Base-by-base conservation (phyloP, 352 stramenopile species). In the Vaucheria bursata region DNA sequence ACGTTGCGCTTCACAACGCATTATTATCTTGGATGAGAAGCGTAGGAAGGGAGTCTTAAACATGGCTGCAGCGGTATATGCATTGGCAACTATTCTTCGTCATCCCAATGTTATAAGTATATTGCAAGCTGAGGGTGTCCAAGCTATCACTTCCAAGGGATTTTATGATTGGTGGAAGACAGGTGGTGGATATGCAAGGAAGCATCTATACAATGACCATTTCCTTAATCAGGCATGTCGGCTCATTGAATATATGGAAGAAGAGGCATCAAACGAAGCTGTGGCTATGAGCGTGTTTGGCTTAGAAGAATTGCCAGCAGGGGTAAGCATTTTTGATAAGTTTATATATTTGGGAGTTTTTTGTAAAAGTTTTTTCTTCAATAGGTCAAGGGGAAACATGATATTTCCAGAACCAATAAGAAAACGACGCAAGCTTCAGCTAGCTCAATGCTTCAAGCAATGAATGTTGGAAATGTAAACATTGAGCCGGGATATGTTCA, bases 181-280 rank as follows among this genome's bases (percentile, higher is more conserved):
- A 29, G 71, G 59, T 4, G 78, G 78, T 36, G 78, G 78, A 0
- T 83, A 75, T 71, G 78, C 78, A 34, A 74, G 78, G 5, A 83
- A 83, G 73, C 78, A 83, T 64, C 75, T 83, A 50, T 83, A 83
- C 49, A 70, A 81, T 40, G 78, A 83, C 78, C 72, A 74, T 33
- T 71, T 81, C 49, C 78, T 83, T 6, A 72, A 72, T 35, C 65
- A 72, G 31, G 65, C 32, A 25, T 39, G 65, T 8, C 6, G 59
- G 18, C 59, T 69, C 6, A 6, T 69, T 18, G 59, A 69, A 38
- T 69, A 69, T 29, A 69, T 69, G 59, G 59, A 38, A 6, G 65
- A 72, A 7, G 65, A 72, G 32, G 65, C 32, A 50, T 36, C 65
- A 37, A 72, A 7, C 8, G 65, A 72, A 37, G 65, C 32, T 72